phyloP scores from a whole-genome alignment of 225 moss, liverwort and hornwort genomes.

The Takakia lepidozioides region DNA sequence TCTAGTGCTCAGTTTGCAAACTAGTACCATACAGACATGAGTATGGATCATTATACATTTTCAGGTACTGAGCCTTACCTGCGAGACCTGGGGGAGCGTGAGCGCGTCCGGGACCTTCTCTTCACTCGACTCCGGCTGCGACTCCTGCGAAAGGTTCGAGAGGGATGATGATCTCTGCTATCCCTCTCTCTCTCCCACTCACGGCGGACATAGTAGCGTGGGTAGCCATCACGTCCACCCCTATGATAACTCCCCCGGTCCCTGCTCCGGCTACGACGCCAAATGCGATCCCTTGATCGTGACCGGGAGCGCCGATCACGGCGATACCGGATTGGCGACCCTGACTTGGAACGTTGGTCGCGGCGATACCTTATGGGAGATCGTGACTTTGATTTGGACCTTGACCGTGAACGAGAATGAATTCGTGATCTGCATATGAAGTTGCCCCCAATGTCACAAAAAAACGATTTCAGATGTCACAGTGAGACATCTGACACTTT shows the following conservation, averaged over 20 bases:
- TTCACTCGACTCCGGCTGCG: conserved; percentile 60
- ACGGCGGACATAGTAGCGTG: conserved; percentile 66
- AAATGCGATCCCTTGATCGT: conserved; percentile 55
- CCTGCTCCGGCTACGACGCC: conserved; percentile 44
- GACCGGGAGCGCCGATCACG: conserved; percentile 66
- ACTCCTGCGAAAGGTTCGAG: conserved; percentile 57
- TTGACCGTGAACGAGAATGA: conserved; percentile 50
- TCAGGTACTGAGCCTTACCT: conserved; percentile 17
- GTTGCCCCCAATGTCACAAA: not conserved
- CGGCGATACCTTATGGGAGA: conserved; percentile 75
- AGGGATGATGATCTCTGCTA: conserved; percentile 47
- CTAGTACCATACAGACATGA: too few species aligned
- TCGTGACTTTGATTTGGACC: conserved; percentile 41
- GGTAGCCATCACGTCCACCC: conserved; percentile 83
- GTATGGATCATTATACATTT: not conserved
- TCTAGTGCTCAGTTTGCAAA: too few species aligned
- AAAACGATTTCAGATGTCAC: too few species aligned
- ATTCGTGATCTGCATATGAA: conserved; percentile 28
- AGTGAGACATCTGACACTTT: not conserved
- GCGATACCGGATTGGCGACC: conserved; percentile 75
- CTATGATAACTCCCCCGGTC: conserved; percentile 66
- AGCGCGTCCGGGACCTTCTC: conserved; percentile 71
- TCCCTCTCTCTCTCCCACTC: conserved; percentile 77
- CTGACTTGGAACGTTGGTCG: conserved; percentile 74
- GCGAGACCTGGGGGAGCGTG: conserved; percentile 53